These are phyloP conservation scores for Asterochloris sp. DNA, from an alignment of 139 green algal genomes.

Conservation along the genomic window DNA sequence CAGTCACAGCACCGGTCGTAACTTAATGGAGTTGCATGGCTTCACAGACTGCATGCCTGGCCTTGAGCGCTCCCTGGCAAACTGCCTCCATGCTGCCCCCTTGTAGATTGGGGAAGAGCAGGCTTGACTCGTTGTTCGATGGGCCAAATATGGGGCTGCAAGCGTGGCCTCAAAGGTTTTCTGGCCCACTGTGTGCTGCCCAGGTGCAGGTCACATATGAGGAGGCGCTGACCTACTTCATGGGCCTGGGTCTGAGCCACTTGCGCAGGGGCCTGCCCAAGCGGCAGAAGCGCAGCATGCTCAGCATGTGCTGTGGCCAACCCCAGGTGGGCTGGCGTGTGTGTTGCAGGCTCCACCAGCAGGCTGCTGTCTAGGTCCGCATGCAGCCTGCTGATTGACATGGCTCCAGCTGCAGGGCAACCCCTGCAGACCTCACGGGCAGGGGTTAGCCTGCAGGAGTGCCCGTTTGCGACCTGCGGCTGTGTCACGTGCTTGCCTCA, in stretches of 20 bases:
- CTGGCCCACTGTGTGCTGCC: neutral
- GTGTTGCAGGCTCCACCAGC: neutral
- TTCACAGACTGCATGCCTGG: neutral
- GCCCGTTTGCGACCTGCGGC: neutral
- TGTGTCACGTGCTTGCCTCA: neutral
- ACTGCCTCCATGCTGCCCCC: neutral
- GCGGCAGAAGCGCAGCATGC: neutral
- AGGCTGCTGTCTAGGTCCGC: neutral
- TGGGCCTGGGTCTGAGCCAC: neutral
- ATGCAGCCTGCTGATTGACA: neutral
- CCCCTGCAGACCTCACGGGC: too few species aligned
- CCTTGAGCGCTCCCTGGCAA: neutral
- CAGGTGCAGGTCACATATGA: neutral
- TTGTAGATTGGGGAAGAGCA: neutral
- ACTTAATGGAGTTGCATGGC: neutral
- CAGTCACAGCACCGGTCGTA: neutral
- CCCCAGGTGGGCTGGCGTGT: neutral
- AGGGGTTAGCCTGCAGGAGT: neutral
- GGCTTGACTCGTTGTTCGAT: neutral
- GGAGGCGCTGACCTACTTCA: slow-evolving; percentile 11
- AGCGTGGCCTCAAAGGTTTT: neutral
- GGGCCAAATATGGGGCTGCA: neutral
- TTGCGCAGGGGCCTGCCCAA: neutral
- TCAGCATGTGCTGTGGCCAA: neutral
- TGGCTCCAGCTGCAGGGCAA: too few species aligned